Evolutionary conservation across 345 rosid genomes (phyloP).

Genomic region (Physaria fendleri): DNA sequence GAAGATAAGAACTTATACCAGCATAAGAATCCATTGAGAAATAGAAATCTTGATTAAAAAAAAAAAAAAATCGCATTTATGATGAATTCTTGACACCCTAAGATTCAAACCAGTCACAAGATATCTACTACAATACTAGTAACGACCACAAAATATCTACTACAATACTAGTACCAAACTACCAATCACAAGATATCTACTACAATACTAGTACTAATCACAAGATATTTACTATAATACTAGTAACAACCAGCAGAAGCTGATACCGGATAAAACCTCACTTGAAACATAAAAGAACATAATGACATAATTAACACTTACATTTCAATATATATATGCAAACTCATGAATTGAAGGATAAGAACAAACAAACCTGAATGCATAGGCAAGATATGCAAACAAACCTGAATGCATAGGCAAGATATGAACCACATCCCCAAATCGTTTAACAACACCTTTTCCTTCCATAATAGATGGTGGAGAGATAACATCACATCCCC

Average conservation of each 20-base stretch:
- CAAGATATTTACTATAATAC: no score
- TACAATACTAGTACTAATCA: no score
- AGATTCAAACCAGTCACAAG: no score
- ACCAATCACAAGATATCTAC: no score
- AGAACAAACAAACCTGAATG: constrained; percentile 61
- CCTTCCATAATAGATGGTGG: constrained; percentile 87
- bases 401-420: no score
- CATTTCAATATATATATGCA: background rate
- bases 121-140: background rate
- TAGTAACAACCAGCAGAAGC: background rate
- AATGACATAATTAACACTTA: no score
- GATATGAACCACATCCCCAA: constrained; percentile 55
- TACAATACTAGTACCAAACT: no score
- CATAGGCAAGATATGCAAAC: constrained; percentile 86
- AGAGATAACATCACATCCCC: constrained; percentile 57
- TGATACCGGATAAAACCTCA: background rate
- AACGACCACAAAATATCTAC: no score
- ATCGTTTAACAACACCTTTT: constrained; percentile 71
- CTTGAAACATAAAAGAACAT: background rate
- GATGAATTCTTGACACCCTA: background rate
- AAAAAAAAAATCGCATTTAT: background rate
- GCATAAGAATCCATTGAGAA: constrained; percentile 6
- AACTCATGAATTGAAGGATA: background rate
- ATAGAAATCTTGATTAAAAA: no score
- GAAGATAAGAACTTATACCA: background rate